A percentile compares a stretch with the other conserved stretches of the same genome.
phyloP scores from a whole-genome alignment of 371 early-diverging fungal species.

The Phascolomyces articulosus region DNA sequence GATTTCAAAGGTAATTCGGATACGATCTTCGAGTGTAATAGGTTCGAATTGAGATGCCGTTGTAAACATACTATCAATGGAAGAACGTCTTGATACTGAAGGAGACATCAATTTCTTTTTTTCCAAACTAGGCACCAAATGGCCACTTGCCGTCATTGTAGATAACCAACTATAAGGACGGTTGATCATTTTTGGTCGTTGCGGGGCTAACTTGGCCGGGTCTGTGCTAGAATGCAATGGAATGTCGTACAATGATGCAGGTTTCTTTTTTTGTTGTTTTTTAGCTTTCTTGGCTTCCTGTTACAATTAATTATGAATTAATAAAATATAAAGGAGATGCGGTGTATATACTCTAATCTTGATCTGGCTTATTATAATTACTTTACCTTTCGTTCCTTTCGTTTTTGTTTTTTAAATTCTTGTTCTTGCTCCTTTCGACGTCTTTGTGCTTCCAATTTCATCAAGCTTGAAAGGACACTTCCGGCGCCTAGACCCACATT shows the following conservation, averaged over 20 bases:
- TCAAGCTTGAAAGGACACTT: slow-evolving; percentile 43
- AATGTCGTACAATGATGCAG: slow-evolving; percentile 32
- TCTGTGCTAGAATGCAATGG: slow-evolving; percentile 17
- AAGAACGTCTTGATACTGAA: slow-evolving; percentile 35
- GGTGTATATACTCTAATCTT: too few relatives aligned
- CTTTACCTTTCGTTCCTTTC: slow-evolving; percentile 15
- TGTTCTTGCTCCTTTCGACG: slow-evolving; percentile 13
- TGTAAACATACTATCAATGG: slow-evolving; percentile 46
- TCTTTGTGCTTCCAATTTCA: slow-evolving; percentile 45
- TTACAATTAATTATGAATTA: not conserved
- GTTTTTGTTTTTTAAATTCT: slow-evolving; percentile 8
- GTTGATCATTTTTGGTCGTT: slow-evolving; percentile 35
- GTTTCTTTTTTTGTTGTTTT: slow-evolving; percentile 23
- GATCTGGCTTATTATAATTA: slow-evolving; percentile 1
- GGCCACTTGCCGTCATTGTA: slow-evolving; percentile 35
- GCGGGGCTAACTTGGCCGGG: slow-evolving; percentile 4
- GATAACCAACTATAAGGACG: slow-evolving; percentile 51
- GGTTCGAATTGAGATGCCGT: slow-evolving; percentile 55
- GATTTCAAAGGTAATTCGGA: slow-evolving; percentile 61
- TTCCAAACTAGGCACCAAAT: slow-evolving; percentile 48
- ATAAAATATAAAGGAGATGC: slow-evolving; percentile 4
- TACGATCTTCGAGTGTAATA: slow-evolving; percentile 57
- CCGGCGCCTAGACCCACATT: slow-evolving; percentile 14
- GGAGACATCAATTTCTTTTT: slow-evolving; percentile 33
- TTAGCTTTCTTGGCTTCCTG: slow-evolving; percentile 17